Base-by-base conservation (phyloP, 495 filamentous ascomycete genomes). In the Daldinia decipiens region DNA sequence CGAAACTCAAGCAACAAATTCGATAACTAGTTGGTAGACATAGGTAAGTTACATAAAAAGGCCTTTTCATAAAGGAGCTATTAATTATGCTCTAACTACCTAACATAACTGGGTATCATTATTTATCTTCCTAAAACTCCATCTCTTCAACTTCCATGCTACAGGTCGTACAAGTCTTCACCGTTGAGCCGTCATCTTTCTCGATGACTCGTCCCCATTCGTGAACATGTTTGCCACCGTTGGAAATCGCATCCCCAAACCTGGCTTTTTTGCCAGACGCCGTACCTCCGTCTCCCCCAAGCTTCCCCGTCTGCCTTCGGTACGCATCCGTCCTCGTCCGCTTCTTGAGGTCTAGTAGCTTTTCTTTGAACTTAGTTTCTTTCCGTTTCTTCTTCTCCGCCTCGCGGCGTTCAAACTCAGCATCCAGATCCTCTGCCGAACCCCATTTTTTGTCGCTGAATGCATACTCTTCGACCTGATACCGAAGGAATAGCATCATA, bases 61-160 rank as follows among this genome's bases (percentile, higher is more conserved):
- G 19, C 26, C 15, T 12, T 21, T 56, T 43, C 13, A 11, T 54
- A 29, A 54, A 13, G 5, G 21, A 24, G 8, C 8, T 24, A 11
- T 5, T 21, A 13, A 47, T 47, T 47, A 47, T 61, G 34, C 40
- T 56, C 17, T 53, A 40, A n/a, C n/a, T n/a, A n/a, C n/a, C n/a
- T n/a, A n/a, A n/a, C 17, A 19, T 56, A 53, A 29, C 11, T 59
- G 68, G 68, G 68, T 72, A 68, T 68, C 59, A 57, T 59, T 1
- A 15, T 60, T 26, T 31, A 6, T 57, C 8, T 47, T 27, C 56
- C 57, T 81, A 97, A 68, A 98, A 91, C 76, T 96, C 94, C 76
- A 98, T 76, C 80, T 98, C 96, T 76, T 99, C 96, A 56, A 98
- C 91, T 81, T 98, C 94, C 92, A 98, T 97, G 24, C 93, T 92